These are phyloP conservation scores for Mycena latifolia DNA, from an alignment of 768 basidiomycete species.

Conservation along the genomic window DNA sequence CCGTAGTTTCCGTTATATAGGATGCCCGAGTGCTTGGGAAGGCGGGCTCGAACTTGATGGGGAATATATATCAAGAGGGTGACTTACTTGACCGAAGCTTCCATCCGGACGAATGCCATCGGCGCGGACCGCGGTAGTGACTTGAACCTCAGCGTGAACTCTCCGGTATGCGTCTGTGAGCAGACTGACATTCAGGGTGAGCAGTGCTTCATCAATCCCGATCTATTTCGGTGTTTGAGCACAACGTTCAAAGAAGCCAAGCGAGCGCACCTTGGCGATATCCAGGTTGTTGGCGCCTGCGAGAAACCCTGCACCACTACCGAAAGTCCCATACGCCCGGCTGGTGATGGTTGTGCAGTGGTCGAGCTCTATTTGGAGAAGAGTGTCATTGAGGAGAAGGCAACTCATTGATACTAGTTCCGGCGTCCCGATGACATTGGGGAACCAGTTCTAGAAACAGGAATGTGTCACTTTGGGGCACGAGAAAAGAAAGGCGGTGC, in stretches of 20 bases:
- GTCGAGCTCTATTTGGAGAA: slow-evolving; percentile 54
- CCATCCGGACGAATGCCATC: slow-evolving; percentile 75
- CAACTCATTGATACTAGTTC: slow-evolving; percentile 68
- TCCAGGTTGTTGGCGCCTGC: slow-evolving; percentile 78
- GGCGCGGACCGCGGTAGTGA: slow-evolving; percentile 59
- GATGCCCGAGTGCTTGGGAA: slow-evolving; percentile 66
- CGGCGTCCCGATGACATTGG: slow-evolving; percentile 73
- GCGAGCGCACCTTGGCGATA: slow-evolving; percentile 57
- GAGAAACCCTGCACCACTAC: slow-evolving; percentile 55
- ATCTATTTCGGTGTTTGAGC: slow-evolving; percentile 43
- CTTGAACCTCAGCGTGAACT: slow-evolving; percentile 65
- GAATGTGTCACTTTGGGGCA: not conserved
- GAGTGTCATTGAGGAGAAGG: slow-evolving; percentile 62
- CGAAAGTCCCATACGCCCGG: slow-evolving; percentile 63
- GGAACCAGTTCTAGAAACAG: slow-evolving; percentile 71
- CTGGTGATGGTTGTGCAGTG: slow-evolving; percentile 64
- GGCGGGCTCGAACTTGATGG: too few relatives aligned
- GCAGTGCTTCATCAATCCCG: slow-evolving; percentile 64
- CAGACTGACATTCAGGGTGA: slow-evolving; percentile 56
- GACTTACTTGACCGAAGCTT: slow-evolving; percentile 53
- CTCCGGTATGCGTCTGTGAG: slow-evolving; percentile 62
- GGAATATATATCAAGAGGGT: not conserved
- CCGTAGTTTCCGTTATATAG: slow-evolving; percentile 82
- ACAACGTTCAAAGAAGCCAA: not conserved
- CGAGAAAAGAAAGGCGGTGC: not conserved